These are phyloP conservation scores for Coleophoma cylindrospora DNA, from an alignment of 2,329 filamentous ascomycete species.

Conservation along the genomic window DNA sequence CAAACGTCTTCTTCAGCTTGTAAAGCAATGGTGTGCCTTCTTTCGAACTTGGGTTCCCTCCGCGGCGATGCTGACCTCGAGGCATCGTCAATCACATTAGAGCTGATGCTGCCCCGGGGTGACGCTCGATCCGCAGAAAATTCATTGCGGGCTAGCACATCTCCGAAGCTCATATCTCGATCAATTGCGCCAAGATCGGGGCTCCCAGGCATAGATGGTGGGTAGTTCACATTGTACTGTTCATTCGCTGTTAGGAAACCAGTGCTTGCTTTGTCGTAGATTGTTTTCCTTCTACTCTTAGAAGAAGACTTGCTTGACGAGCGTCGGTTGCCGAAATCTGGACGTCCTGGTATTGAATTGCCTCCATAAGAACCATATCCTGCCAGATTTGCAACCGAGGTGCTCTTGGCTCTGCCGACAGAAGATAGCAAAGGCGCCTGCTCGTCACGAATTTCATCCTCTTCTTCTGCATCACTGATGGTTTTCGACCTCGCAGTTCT, in stretches of 20 bases:
- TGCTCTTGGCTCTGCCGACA: constrained; percentile 30
- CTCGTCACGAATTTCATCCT: constrained; percentile 43
- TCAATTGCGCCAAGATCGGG: constrained; percentile 46
- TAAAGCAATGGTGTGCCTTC: constrained; percentile 54
- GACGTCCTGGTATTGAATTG: constrained; percentile 29
- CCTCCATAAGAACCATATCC: constrained; percentile 12
- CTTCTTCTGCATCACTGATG: constrained; percentile 42
- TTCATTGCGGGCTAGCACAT: constrained; percentile 67
- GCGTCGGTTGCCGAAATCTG: constrained; percentile 36
- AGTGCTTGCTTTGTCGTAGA: constrained; percentile 21
- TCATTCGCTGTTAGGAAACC: constrained; percentile 29
- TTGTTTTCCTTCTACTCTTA: constrained; percentile 30
- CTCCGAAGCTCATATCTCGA: constrained; percentile 55
- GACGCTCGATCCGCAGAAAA: constrained; percentile 31
- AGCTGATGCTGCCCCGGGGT: constrained; percentile 11
- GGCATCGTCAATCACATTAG: constrained; percentile 24
- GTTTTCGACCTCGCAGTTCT: constrained; percentile 28
- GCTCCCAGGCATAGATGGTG: constrained; percentile 61
- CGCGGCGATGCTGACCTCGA: constrained; percentile 19
- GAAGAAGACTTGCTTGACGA: constrained; percentile 36
- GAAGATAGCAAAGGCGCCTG: constrained; percentile 48
- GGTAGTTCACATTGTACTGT: constrained; percentile 61
- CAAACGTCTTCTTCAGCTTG: constrained; percentile 85
- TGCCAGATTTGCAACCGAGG: constrained; percentile 9
- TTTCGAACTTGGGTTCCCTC: constrained; percentile 19